Base-by-base conservation (phyloP, 2,329 filamentous ascomycete species). In the Tolypocladium sp. region DNA sequence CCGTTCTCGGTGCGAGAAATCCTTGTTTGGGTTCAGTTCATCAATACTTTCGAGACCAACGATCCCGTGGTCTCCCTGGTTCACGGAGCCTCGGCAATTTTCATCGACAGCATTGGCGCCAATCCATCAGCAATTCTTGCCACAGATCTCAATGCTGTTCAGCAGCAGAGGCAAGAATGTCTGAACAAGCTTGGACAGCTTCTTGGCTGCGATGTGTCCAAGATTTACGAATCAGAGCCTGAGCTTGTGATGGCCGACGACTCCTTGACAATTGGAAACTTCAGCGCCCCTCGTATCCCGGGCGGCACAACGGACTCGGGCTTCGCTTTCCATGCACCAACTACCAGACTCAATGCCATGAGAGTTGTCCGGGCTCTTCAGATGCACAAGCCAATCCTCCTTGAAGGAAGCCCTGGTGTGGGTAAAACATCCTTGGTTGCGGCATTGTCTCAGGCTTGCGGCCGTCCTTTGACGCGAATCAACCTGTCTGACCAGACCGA, bases 401-500 rank as follows among this genome's bases (percentile, higher is more conserved):
- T 99, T 3, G 94, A 99, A 76, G 94, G 95, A 41, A 97, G 90
- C 66, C 94, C 94, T n/a, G 94, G 94, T 70, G 94, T 99, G 27
- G 94, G 94, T 59, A 99, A 99, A 77, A 99, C 94, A 0, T 96
- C 93, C 1, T 81, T 99, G 17, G 86, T 99, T 27, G 88, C 89
- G 53, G 92, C 94, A 0, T 79, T 99, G 53, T 90, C 95, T 1
- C 83, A 84, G 65, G 86, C 88, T 4, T 89, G 91, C 63, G 91
- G 92, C 6, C 88, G 88, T 62, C 88, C 90, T 9, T 76, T 99
- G 63, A 96, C 92, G 0, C 84, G 94, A 66, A 97, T 99, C 74
- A 99, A 99, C 69, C 79, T 99, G 61, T 97, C 94, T 0, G 94
- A 99, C 66, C 94, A 99, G 74, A 99, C 95, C 0, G 94, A 99